Conservation (phyloP, 2,329 filamentous ascomycete species). For the Sordariomycetes sp. region DNA sequence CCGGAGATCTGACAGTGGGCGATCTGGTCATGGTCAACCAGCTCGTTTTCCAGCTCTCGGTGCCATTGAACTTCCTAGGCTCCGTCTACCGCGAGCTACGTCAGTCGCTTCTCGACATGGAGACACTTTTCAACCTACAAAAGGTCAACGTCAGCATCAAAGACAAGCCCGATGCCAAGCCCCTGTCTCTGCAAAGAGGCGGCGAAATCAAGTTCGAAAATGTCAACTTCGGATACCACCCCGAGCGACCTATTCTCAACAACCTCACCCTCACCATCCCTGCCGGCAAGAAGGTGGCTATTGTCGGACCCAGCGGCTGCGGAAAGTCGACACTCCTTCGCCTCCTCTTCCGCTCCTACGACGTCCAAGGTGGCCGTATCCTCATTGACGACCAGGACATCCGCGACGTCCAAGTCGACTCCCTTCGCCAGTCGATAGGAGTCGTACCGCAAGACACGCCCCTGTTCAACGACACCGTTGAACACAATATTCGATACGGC, state of each 20-base stretch:
- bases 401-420: slow-evolving; percentile 71
- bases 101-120: slow-evolving; percentile 95
- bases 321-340: slow-evolving; percentile 91
- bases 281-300: slow-evolving; percentile 88
- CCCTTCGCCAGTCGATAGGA: slow-evolving; percentile 75
- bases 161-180: slow-evolving; percentile 65
- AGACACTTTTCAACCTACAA: slow-evolving; percentile 93
- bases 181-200: slow-evolving; percentile 62
- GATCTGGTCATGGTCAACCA: slow-evolving; percentile 99
- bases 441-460: slow-evolving; percentile 97
- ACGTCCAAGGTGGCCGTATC: slow-evolving; percentile 76
- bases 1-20: slow-evolving; percentile 75
- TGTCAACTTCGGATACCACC: slow-evolving; percentile 86
- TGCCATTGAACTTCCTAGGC: slow-evolving; percentile 95
- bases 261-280: slow-evolving; percentile 84
- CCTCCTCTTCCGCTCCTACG: slow-evolving; percentile 90
- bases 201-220: slow-evolving; percentile 93
- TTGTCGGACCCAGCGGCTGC: slow-evolving; percentile 91
- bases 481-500: slow-evolving; percentile 93
- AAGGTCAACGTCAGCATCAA: slow-evolving; percentile 87
- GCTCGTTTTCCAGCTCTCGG: slow-evolving; percentile 93
- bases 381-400: slow-evolving; percentile 91
- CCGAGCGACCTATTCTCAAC: slow-evolving; percentile 76
- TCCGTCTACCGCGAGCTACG: slow-evolving; percentile 93
- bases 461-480: slow-evolving; percentile 92